Evolutionary conservation across 805 yeast genomes (phyloP), one percentile per base, ranked within the genome.

Genomic region (Pichia nakasei): DNA sequence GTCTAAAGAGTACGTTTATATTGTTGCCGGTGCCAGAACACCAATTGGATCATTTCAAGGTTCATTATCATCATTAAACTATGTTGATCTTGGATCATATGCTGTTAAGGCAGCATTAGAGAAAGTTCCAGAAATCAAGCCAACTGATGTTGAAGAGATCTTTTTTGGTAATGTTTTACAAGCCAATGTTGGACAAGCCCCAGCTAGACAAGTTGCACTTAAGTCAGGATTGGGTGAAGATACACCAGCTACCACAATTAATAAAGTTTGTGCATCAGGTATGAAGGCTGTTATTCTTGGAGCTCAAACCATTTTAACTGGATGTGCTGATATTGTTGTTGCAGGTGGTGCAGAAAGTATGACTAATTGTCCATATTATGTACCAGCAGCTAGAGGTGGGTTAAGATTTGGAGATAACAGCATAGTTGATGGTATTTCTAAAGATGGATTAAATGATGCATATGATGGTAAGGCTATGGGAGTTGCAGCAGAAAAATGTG

Each of bases 271-370:
- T 72, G 95, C 98, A 35, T 85, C 96, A 12, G 97, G 96, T 55
- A 69, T 89, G 78, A 91, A 93, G 69, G 78, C 97, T 37, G 79
- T 88, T 57, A 87, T 89, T 56, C 66, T 85, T 48, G 98, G 85
- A 50, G 88, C 97, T 35, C 97, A 89, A 69, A 70, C 89, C 42
- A 89, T 91, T 55, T 65, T 84, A 60, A 76, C 93, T 52, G 97
- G 97, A 43, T 72, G 75, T 51, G 95, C 96, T 45, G 96, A 89
- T 59, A 81, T 93, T 48, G 93, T 93, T 38, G 84, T 93, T 52
- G 94, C 93, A 29, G 98, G 97, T 54, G 98, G 98, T 61, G 93
- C 96, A 54, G 98, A 93, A 69, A 83, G 95, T 46, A 91, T 93
- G 98, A 73, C 96, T 48, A 91, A 93, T 63, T 78, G 89, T 31